phyloP scores from a whole-genome alignment of 2,329 filamentous ascomycete genomes.

The Hypoxylon sp. region DNA sequence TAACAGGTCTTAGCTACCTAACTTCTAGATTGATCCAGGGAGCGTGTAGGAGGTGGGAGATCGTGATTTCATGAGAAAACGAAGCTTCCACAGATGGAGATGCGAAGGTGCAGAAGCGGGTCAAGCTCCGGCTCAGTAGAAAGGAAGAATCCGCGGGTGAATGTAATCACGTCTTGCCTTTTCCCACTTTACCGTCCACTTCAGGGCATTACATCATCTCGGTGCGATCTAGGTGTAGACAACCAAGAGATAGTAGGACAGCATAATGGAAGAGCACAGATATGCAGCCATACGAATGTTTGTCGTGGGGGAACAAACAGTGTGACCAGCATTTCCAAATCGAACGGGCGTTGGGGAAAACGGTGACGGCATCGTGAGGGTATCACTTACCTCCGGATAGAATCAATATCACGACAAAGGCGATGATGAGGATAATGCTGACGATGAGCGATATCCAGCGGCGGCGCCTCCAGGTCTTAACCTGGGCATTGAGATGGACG shows the following conservation, averaged over 20 bases:
- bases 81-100: neutral
- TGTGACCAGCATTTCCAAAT: neutral
- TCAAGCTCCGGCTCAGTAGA: slow-evolving; percentile 17
- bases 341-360: neutral
- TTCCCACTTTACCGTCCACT: slow-evolving; percentile 13
- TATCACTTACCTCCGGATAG: slow-evolving; percentile 50
- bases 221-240: slow-evolving; percentile 1
- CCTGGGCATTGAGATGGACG: slow-evolving; percentile 34
- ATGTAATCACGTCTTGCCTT: slow-evolving; percentile 21
- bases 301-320: neutral
- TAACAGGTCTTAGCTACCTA: slow-evolving; percentile 25
- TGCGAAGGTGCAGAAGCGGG: neutral
- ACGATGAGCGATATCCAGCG: slow-evolving; percentile 52
- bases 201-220: slow-evolving; percentile 4
- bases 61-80: slow-evolving; percentile 7
- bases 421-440: slow-evolving; percentile 49
- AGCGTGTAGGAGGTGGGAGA: slow-evolving; percentile 1
- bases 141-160: slow-evolving; percentile 40
- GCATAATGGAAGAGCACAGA: neutral
- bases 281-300: neutral
- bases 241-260: neutral
- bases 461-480: slow-evolving; percentile 48
- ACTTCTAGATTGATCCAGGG: slow-evolving; percentile 10
- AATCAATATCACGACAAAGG: slow-evolving; percentile 50
- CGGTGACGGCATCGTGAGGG: neutral